Percentiles rank a stretch among this genome's conserved stretches.
These are phyloP conservation scores for Trifolium fragiferum DNA, from an alignment of 306 rosid genomes.

Conservation along the genomic window DNA sequence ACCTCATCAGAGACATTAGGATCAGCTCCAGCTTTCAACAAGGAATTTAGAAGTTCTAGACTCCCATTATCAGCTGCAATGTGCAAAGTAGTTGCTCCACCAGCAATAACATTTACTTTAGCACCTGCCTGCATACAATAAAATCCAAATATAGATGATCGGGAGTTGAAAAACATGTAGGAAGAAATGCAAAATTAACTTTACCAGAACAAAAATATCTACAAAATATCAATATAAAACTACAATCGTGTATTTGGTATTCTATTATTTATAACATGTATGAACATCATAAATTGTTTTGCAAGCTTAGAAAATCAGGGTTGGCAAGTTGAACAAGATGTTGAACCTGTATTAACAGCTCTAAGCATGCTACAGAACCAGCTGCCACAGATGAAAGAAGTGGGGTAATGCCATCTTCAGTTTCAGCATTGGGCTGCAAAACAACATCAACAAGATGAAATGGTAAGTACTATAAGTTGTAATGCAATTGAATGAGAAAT, in stretches of 20 bases:
- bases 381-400: constrained; percentile 90
- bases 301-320: background rate
- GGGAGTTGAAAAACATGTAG: constrained; percentile 6
- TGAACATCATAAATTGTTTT: background rate
- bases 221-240: constrained; percentile 2
- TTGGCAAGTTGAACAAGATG: constrained; percentile 36
- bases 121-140: constrained; percentile 77
- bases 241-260: background rate
- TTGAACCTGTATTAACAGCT: constrained; percentile 80
- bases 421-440: constrained; percentile 90
- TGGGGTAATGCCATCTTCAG: constrained; percentile 91
- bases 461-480: background rate
- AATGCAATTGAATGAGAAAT: too few relatives aligned
- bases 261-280: constrained; percentile 21
- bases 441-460: constrained; percentile 40
- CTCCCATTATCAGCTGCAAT: constrained; percentile 84
- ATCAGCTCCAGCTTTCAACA: constrained; percentile 89
- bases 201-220: too few relatives aligned
- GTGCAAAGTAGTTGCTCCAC: constrained; percentile 97
- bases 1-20: constrained; percentile 86
- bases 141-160: constrained; percentile 37
- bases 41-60: constrained; percentile 62
- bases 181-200: too few relatives aligned
- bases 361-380: constrained; percentile 81
- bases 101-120: constrained; percentile 77